A percentile compares a stretch with the other conserved stretches of the same genome.
Evolutionary conservation across 73 alveolate genomes (phyloP).

Genomic region (Paramecium tetraurelia): DNA sequence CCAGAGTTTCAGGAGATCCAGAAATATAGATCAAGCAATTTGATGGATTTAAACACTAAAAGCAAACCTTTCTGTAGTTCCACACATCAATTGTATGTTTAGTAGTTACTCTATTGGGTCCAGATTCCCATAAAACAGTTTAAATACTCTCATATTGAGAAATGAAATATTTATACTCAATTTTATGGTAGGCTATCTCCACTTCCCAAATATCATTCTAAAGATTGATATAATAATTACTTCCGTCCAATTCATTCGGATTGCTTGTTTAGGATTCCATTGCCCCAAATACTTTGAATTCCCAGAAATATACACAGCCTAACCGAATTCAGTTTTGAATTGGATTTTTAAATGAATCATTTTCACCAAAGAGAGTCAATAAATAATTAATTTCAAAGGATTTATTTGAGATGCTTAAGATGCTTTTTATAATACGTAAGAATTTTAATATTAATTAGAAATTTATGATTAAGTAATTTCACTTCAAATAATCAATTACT

Average conservation of each 20-base stretch:
- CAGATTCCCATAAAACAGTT: not conserved
- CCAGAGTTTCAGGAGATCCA: not conserved
- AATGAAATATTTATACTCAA: constrained; percentile 1
- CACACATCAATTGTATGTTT: not conserved
- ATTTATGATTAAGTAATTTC: not conserved
- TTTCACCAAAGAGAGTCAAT: not conserved
- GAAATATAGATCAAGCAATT: not conserved
- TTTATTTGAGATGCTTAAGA: constrained; percentile 28
- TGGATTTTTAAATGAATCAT: constrained; percentile 18
- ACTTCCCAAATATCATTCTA: constrained; percentile 28
- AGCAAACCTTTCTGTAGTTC: not conserved
- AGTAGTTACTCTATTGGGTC: not conserved
- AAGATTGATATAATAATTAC: not conserved
- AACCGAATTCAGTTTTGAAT: not conserved
- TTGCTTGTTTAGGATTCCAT: constrained; percentile 5
- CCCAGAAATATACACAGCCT: not conserved
- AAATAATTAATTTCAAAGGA: constrained; percentile 20
- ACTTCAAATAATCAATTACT: not conserved
- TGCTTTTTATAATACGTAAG: constrained; percentile 6
- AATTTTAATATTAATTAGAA: not conserved
- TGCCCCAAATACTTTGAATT: constrained; percentile 2
- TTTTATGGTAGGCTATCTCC: not conserved
- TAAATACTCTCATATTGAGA: not conserved
- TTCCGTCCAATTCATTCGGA: constrained; percentile 10
- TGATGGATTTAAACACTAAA: not conserved